phyloP scores from a whole-genome alignment of 306 rosid genomes.

The Cucurbita maxima region DNA sequence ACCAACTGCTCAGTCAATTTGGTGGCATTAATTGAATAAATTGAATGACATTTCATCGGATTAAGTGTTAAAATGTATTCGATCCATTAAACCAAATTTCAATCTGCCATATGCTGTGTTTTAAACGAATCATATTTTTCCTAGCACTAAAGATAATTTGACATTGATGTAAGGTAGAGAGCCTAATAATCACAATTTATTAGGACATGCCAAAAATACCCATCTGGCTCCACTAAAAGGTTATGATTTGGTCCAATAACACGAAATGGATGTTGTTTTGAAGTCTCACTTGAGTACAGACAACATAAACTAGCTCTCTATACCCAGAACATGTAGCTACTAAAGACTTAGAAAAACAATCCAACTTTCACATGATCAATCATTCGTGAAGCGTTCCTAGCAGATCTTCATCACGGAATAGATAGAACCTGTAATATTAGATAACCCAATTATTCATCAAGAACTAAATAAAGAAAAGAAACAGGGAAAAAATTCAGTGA shows the following conservation, averaged over 20 bases:
- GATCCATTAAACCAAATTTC: too few species aligned
- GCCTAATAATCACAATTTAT: background rate
- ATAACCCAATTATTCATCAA: background rate
- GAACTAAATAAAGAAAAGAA: background rate
- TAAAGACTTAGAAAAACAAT: background rate
- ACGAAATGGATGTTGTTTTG: background rate
- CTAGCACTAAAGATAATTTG: too few species aligned
- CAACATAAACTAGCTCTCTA: background rate
- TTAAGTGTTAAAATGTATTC: too few species aligned
- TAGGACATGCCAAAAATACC: background rate
- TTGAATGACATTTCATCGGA: too few species aligned
- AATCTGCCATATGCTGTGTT: too few species aligned
- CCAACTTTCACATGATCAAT: background rate
- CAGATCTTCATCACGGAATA: conserved; percentile 36
- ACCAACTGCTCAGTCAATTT: too few species aligned
- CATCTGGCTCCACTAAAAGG: background rate
- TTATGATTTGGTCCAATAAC: background rate
- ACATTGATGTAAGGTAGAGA: background rate
- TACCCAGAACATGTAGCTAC: background rate
- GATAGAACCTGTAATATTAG: conserved; percentile 24
- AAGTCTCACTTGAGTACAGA: background rate
- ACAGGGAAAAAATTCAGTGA: background rate
- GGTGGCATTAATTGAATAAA: too few species aligned
- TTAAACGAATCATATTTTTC: too few species aligned
- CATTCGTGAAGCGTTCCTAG: conserved; percentile 44